Base-by-base conservation (phyloP, 139 green algal species). In the Gonium pectorale region DNA sequence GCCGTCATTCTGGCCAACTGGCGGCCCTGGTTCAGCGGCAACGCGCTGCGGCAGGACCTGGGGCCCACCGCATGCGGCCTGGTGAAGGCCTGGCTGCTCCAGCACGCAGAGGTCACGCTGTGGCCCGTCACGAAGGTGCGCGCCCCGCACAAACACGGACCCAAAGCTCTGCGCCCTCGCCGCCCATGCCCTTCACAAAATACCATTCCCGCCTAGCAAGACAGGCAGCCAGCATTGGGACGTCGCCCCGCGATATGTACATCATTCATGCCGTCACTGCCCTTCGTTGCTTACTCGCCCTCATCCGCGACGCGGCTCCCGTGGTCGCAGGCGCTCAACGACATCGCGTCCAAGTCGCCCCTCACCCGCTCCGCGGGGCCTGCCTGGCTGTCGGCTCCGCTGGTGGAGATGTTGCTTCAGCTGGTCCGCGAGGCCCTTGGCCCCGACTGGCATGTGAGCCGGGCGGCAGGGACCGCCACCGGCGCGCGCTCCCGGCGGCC, bases 331-430 rank as follows among this genome's bases (percentile, higher is more conserved):
- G 74, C 22, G 8, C 56, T 81, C 7, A n/a, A 26, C 15, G 38
- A 43, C 3, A 4, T 62, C 3, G 56, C 38, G 13, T 38, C 56
- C 29, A 4, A 29, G 40, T 60, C n/a, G n/a, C n/a, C 56, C 40
- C 5, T 0, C 11, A 60, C 27, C 41, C 5, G 41, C n/a, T 1
- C 15, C 22, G 43, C 62, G 7, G 17, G 15, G 0, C 59, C 43
- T 9, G 19, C 59, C 56, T 82, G 74, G 74, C 74, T 82, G 2
- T 56, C 33, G 38, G 40, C 31, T 41, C 59, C 60, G 17, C 62
- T 83, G 6, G 2, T 83, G 41, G n/a, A 49, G 41, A 43, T 74
- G 56, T 62, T 83, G n/a, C 17, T 83, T n/a, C 54, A 64, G 19
- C 60, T 66, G 4, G 63, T 43, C 60, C 29, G 2, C 6, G 7